Evolutionary conservation across 139 green algal genomes (phyloP).

Genomic region (Chlorella sp.): DNA sequence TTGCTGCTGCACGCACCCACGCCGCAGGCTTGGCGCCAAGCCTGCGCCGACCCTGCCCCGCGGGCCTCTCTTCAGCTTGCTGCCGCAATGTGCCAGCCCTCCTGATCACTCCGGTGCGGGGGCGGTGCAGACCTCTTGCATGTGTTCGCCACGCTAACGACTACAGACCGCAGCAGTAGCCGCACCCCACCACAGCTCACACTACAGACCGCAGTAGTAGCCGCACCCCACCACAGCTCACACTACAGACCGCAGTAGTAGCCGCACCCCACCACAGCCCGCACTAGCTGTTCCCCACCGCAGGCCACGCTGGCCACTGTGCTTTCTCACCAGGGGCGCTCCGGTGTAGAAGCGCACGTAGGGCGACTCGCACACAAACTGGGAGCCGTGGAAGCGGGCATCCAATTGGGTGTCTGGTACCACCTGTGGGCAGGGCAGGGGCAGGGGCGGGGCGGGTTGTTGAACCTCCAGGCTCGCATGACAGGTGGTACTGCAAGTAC

Average conservation of each 20-base stretch:
- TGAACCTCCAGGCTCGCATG: too few species aligned
- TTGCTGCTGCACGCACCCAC: neutral
- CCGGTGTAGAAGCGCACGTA: conserved; percentile 6
- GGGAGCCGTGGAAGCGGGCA: neutral
- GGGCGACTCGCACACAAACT: neutral
- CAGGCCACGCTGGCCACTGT: too few species aligned
- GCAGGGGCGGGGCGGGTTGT: too few species aligned
- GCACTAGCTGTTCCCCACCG: too few species aligned
- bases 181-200: too few species aligned
- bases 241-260: neutral
- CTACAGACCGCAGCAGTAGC: neutral
- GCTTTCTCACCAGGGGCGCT: conserved; percentile 13
- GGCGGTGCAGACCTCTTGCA: too few species aligned
- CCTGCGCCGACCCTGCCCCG: too few species aligned
- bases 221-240: too few species aligned
- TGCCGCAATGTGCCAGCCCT: neutral
- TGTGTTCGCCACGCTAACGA: too few species aligned
- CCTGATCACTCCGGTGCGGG: neutral
- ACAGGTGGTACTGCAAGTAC: too few species aligned
- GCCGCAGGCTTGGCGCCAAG: neutral
- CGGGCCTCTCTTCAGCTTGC: neutral
- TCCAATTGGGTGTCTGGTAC: conserved; percentile 19
- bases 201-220: neutral
- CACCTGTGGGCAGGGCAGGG: neutral
- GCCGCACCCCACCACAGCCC: neutral